Evolutionary conservation across 2,329 filamentous ascomycete species (phyloP), one percentile per base, ranked within the genome.

Genomic region (Plectosphaerella cucumerina): DNA sequence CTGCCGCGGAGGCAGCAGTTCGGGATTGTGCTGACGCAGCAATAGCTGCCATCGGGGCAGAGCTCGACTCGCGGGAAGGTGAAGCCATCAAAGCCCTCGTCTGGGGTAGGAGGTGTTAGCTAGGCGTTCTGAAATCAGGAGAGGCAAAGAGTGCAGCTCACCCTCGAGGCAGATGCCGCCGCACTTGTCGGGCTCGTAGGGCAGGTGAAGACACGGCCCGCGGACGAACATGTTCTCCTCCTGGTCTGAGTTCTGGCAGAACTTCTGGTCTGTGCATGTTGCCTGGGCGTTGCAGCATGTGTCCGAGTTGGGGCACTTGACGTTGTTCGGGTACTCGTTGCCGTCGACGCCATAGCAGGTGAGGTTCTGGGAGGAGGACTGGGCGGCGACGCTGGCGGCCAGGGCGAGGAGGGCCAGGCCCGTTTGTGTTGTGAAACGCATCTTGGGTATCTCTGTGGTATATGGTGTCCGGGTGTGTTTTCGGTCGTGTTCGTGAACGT

Each of bases 41-140:
- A 48, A n/a, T 23, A 48, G 20, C 47, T 48, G 20, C 47, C 47
- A n/a, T 48, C 35, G 12, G 23, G 20, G 34, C 47, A 48, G 6
- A 20, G 14, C 10, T 17, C 34, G 20, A 48, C 47, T n/a, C 21
- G 47, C 17, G 47, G 47, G 15, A 48, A 42, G 15, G 11, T 12
- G 6, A 26, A 26, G 11, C 33, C 33, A 8, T 37, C 17, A 5
- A 20, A 15, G 31, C 20, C 33, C 31, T 47, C 44, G 11, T 35
- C 44, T 47, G 31, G 4, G 14, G 20, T 8, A 46, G 26, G 17
- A n/a, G 18, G 15, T 11, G 11, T 44, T 26, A n/a, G 20, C 8
- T 15, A 15, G 26, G 12, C 3, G 26, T 31, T 8, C 8, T 11
- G 26, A 3, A 4, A 15, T 37, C 4, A 37, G 35, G 35, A 37